Conservation (phyloP, 164 flowering plant genomes). For the Magnolia officinalis region DNA sequence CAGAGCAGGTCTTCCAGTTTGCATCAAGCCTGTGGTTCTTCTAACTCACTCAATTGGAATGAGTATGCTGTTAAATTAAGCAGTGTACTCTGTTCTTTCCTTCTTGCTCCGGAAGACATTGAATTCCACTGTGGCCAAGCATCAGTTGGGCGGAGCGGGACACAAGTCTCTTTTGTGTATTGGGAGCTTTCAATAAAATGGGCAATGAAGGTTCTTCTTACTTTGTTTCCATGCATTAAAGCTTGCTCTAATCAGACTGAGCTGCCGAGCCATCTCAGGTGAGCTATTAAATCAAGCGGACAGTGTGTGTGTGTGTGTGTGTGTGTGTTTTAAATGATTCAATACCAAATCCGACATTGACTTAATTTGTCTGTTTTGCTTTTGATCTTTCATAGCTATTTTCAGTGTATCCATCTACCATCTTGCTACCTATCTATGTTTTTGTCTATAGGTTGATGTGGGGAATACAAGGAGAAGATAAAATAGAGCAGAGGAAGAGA, state of each 20-base stretch:
- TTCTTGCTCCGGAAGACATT: conserved; percentile 49
- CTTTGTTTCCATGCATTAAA: conserved; percentile 78
- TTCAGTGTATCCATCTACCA: neutral
- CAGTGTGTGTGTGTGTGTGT: too few species aligned
- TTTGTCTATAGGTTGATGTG: neutral
- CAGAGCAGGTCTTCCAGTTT: conserved; percentile 18
- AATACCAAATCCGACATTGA: neutral
- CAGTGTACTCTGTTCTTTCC: conserved; percentile 68
- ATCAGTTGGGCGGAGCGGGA: conserved; percentile 35
- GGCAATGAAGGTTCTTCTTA: conserved; percentile 73
- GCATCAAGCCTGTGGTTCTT: conserved; percentile 18
- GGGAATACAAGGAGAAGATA: neutral
- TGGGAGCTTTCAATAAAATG: conserved; percentile 82
- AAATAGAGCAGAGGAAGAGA: too few species aligned
- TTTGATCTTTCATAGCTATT: neutral
- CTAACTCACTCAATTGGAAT: conserved; percentile 49
- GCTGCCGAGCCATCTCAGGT: conserved; percentile 75
- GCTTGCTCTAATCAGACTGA: conserved; percentile 71
- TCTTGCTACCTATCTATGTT: neutral
- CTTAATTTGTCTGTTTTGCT: neutral
- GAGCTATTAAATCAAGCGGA: conserved; percentile 6
- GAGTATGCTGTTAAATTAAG: conserved; percentile 66
- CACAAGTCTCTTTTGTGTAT: conserved; percentile 53
- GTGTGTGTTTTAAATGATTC: neutral
- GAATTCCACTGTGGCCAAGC: conserved; percentile 31